Evolutionary conservation across 352 stramenopile species (phyloP), one percentile per base, ranked within the genome.

Genomic region (Pythium rhizo-oryzae): DNA sequence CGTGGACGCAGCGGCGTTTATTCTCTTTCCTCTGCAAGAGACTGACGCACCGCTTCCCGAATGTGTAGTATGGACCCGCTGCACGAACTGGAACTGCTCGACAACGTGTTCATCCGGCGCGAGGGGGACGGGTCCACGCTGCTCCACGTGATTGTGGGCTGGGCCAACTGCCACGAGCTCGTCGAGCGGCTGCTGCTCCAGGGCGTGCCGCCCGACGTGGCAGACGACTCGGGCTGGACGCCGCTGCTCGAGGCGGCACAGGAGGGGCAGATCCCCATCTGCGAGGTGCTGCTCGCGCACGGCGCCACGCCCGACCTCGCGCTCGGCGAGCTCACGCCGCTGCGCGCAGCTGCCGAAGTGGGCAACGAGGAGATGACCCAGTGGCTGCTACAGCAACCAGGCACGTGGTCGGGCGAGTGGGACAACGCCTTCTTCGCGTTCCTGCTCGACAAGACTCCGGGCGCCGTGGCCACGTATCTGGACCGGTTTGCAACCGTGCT

Each of bases 211-310:
- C 67, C 71, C 0, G 65, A 89, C 64, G 23, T 58, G 15, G 43
- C 79, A 56, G 79, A 89, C 58, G 62, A 71, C 33, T 75, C 71
- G 13, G 82, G 80, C 23, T 89, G 82, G 82, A 89, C 79, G 47
- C 80, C 82, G 24, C 62, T 89, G 64, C 77, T 91, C 8, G 82
- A 91, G 50, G 82, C 80, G 7, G 77, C 79, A 6, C 80, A 91
- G 50, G 80, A 88, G 66, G 82, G 79, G 3, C 80, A 85, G 56
- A 76, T 86, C 56, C 61, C 49, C 23, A 80, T 79, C n/a, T 87
- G 80, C 37, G 66, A 79, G 52, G 74, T 79, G 23, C 64, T 89
- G 23, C 41, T 89, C 5, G 76, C 72, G 15, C 62, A 71, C n/a
- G 78, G 78, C 18, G 80, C 79, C 11, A 82, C 63, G 7, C 77